Evolutionary conservation across 2,329 filamentous ascomycete species (phyloP).

Genomic region (Aureobasidium sp.): DNA sequence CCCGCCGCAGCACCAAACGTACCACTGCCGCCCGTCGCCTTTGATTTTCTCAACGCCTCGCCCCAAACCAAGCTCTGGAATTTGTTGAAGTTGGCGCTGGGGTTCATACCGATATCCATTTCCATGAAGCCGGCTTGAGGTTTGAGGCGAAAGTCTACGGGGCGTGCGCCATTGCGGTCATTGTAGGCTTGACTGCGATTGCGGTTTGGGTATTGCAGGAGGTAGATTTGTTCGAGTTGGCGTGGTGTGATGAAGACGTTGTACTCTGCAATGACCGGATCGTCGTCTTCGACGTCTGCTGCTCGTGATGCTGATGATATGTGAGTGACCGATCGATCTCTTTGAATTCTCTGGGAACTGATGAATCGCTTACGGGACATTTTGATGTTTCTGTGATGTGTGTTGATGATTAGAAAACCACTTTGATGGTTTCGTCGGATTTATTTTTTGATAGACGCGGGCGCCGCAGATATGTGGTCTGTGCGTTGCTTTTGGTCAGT

Average conservation of each 20-base stretch:
- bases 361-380: constrained; percentile 20
- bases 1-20: constrained; percentile 43
- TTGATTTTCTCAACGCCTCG: constrained; percentile 56
- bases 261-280: constrained; percentile 54
- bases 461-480: not conserved
- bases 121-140: constrained; percentile 76
- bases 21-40: constrained; percentile 31
- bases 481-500: not conserved
- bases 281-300: constrained; percentile 30
- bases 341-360: not conserved
- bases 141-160: constrained; percentile 75
- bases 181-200: constrained; percentile 57
- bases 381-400: constrained; percentile 16
- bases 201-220: constrained; percentile 86
- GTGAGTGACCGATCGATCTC: not conserved
- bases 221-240: constrained; percentile 52
- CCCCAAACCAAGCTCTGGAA: constrained; percentile 79
- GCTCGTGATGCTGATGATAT: not conserved
- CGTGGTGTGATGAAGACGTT: constrained; percentile 79
- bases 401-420: not conserved
- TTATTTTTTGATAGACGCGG: constrained; percentile 15
- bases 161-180: constrained; percentile 47
- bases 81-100: constrained; percentile 68
- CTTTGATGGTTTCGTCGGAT: constrained; percentile 13
- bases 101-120: constrained; percentile 79